Base-by-base conservation (phyloP, 495 filamentous ascomycete genomes). In the Thermothielavioides terrestris region DNA sequence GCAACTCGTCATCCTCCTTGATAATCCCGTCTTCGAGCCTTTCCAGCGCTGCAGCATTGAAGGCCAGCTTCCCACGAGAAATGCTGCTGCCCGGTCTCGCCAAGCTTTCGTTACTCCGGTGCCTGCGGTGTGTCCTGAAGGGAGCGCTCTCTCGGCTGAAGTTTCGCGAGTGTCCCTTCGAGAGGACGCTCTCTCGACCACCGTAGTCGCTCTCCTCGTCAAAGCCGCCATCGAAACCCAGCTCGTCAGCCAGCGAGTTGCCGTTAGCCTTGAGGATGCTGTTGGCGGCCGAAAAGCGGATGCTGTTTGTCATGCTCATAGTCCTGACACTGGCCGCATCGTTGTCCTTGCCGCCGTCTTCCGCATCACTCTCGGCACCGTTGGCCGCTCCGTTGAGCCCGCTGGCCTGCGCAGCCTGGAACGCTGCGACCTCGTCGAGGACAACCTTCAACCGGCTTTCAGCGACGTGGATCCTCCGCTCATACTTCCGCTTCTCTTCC, bases 391-490 rank as follows among this genome's bases (percentile, higher is more conserved):
- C 64, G 53, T 68, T 70, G 34, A 38, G 42, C 17, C 55, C 64
- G 51, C 66, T 70, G 42, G 65, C 63, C 38, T 76, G 74, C 6
- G 76, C 76, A 37, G 78, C 78, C 58, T 91, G 85, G 41, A 81
- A 81, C 18, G 85, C 80, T 26, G 84, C 81, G 27, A 99, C 75
- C 61, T 96, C 94, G 25, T 86, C 84, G 37, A 96, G 63, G 26
- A 99, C 80, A 15, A 77, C 74, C 60, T 89, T 89, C 46, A 99
- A 68, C 45, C 91, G 80, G 42, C 78, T 87, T 64, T 99, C 92
- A 22, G 88, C 82, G 6, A 95, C 79, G 64, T 96, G 89, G 20
- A 94, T 66, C 52, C 85, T 85, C 46, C 86, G 78, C 67, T 99
- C 92, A 35, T 87, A 70, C 46, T 76, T 83, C 28, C 91, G 80